Evolutionary conservation across 2,329 filamentous ascomycete species (phyloP), one percentile per base, ranked within the genome.

Genomic region (Knufia fluminis): DNA sequence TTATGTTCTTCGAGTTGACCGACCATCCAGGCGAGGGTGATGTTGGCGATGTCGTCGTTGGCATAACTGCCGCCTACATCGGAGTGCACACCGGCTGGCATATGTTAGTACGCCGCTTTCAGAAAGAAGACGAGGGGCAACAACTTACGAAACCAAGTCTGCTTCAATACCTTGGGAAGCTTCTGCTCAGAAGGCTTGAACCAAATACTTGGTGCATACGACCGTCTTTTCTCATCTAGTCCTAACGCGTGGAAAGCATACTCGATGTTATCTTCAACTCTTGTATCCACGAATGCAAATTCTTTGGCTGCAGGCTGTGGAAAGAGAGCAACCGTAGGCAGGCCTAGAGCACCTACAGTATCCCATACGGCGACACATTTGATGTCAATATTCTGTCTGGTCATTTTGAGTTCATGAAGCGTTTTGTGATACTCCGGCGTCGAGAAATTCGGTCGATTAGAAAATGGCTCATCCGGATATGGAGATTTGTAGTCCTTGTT

Each of bases 21-120:
- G 61, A 75, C 71, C 72, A 75, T 74, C 72, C 71, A 75, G 1
- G 70, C 70, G 8, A 75, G 61, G 19, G 68, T 68, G 44, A 75
- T 65, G 53, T 75, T 72, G 14, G 71, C 67, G 23, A 74, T 65
- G 26, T 71, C 69, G 52, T 71, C 68, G 54, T 75, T 71, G 42
- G 66, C 64, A 52, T 73, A 72, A 10, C 69, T 67, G 3, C 68
- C 68, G 33, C 73, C 73, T 35, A 73, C 61, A 54, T 75, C 74
- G 17, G 67, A 65, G 59, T 76, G 72, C 17, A 46, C 43, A 14
- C 40, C 40, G 16, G 33, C 33, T 36, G 16, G 33, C 6, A 14
- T 16, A 8, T 17, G 40, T 42, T 28, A 42, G 40, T 23, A n/a
- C n/a, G 24, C 3, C 3, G 14, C 12, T 7, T 16, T 12, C 3